Evolutionary conservation across 2,329 filamentous ascomycete genomes (phyloP), one percentile per base, ranked within the genome.

Genomic region (Talaromyces funiculosus): DNA sequence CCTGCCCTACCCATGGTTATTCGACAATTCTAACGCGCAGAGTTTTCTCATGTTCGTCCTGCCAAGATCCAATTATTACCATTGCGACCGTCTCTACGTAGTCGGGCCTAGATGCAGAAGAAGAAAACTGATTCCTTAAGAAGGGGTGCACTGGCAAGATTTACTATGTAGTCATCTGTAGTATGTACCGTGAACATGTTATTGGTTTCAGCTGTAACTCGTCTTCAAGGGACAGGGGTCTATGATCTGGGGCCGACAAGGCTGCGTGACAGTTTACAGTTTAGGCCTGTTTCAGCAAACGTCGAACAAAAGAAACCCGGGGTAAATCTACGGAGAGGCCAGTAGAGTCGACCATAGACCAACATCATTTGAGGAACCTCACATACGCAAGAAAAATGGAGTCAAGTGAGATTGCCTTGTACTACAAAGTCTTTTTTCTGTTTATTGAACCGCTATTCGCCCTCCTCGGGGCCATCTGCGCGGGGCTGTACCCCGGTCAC

Each of bases 361-460:
- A 26, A 10, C 24, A 51, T 31, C n/a, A 51, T 20, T 9, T 16
- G 26, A 51, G 12, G 12, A 49, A 49, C 24, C 3, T 31, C 24
- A 16, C 31, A 24, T 7, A 24, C 26, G 42, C 24, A 31, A 16
- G 20, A 14, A 49, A 2, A 18, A 47, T 47, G 24, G 43, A 12
- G 43, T 47, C 22, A 29, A 47, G 14, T 40, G 33, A 55, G n/a
- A 55, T 49, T 43, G 6, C 40, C 4, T 10, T 43, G 10, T 65
- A 79, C 63, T 92, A 92, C 77, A 82, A 83, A 61, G 67, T 87
- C 70, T 90, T 92, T 78, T 92, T 92, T 77, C 84, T 92, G 64
- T 80, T 86, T 69, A 78, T 92, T 68, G 90, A 93, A 73, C 84
- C 84, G 20, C 59, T 82, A 61, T 80, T 80, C 57, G 81, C 82